Evolutionary conservation across 345 rosid genomes (phyloP).

Genomic region (Jatropha curcas): DNA sequence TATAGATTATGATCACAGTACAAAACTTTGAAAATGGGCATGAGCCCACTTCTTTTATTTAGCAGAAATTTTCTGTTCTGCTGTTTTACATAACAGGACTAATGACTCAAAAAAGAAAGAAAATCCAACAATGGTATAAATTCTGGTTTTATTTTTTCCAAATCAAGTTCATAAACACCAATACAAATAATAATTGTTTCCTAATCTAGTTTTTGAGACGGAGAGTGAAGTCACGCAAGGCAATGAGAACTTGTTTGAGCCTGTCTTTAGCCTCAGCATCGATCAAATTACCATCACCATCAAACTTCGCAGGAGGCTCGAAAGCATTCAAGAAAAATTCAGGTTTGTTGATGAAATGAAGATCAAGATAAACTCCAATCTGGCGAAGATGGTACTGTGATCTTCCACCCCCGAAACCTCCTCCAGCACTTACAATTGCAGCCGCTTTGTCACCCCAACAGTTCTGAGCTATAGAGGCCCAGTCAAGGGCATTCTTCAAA

Average conservation of each 20-base stretch:
- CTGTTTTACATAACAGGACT: no score
- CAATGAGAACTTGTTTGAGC: slow-evolving; percentile 49
- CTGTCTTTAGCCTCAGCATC: slow-evolving; percentile 48
- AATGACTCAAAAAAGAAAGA: no score
- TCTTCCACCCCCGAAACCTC: slow-evolving; percentile 58
- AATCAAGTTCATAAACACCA: no score
- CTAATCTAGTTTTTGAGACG: slow-evolving; percentile 36
- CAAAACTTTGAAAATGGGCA: no score
- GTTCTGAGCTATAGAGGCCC: slow-evolving; percentile 82
- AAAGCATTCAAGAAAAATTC: slow-evolving; percentile 70
- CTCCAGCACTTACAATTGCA: slow-evolving; percentile 69
- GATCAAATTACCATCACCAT: slow-evolving; percentile 58
- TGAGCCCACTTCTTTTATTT: no score
- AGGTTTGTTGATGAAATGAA: slow-evolving; percentile 86
- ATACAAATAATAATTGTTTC: no score
- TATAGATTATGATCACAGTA: no score
- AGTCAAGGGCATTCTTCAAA: slow-evolving; percentile 78
- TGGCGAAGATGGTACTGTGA: slow-evolving; percentile 77
- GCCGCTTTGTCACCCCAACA: slow-evolving; percentile 85
- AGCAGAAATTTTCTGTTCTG: no score
- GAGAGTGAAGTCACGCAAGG: slow-evolving; percentile 57
- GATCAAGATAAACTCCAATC: slow-evolving; percentile 70
- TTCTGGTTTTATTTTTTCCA: no score
- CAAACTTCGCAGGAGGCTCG: slow-evolving; percentile 72
- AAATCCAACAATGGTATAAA: no score